A percentile compares a stretch with the other conserved stretches of the same genome.
These are phyloP conservation scores for Paratrypanosoma confusum DNA, from an alignment of 208 protist species.

Conservation along the genomic window DNA sequence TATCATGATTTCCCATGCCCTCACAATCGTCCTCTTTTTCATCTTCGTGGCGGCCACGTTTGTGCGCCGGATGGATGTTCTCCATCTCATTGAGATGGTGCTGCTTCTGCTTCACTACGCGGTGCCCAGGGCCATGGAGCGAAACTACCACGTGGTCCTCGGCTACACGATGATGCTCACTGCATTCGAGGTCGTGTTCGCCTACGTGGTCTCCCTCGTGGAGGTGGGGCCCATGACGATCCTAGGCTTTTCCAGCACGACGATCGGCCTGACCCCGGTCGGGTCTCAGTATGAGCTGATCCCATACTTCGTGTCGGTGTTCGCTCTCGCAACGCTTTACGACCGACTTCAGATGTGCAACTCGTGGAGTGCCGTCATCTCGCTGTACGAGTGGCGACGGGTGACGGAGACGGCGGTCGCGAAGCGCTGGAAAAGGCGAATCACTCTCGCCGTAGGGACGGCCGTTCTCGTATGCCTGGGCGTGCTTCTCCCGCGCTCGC, in stretches of 20 bases:
- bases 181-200: constrained; percentile 16
- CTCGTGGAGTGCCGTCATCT: constrained; percentile 7
- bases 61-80: constrained; percentile 15
- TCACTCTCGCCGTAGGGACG: constrained; percentile 8
- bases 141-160: constrained; percentile 7
- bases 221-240: not conserved
- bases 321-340: constrained; percentile 9
- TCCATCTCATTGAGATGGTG: constrained; percentile 7
- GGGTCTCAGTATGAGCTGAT: constrained; percentile 10
- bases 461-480: constrained; percentile 9
- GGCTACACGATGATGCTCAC: constrained; percentile 7
- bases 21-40: constrained; percentile 7
- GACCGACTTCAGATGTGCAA: constrained; percentile 1
- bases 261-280: constrained; percentile 11
- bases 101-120: constrained; percentile 12
- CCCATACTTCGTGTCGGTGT: constrained; percentile 10
- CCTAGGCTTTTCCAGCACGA: constrained; percentile 2
- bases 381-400: constrained; percentile 14
- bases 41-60: constrained; percentile 14
- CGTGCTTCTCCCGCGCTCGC: constrained; percentile 6
- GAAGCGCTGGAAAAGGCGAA: constrained; percentile 4
- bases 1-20: constrained; percentile 8
- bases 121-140: not conserved
- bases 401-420: constrained; percentile 1
- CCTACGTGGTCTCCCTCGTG: constrained; percentile 2